A percentile compares a stretch with the other conserved stretches of the same genome.
Evolutionary conservation across 129 eudicot species (phyloP).

Genomic region (Saussurea involucrata): DNA sequence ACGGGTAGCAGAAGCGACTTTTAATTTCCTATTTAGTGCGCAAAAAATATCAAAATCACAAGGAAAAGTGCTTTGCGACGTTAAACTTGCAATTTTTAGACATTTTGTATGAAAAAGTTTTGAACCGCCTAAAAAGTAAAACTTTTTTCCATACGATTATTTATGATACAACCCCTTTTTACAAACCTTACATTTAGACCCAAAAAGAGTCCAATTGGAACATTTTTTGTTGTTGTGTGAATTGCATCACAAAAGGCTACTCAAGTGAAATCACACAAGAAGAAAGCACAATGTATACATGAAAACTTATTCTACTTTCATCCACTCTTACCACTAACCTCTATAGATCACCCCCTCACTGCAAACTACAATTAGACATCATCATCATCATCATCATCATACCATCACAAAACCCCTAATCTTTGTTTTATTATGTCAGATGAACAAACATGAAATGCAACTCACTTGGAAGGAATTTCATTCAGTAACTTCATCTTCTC

Average conservation of each 20-base stretch:
- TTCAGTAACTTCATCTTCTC: constrained; percentile 36
- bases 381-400: background rate
- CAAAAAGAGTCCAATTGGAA: background rate
- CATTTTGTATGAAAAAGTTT: too few relatives aligned
- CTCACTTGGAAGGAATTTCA: constrained; percentile 34
- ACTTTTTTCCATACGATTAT: too few relatives aligned
- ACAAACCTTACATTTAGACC: background rate
- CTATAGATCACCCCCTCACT: background rate
- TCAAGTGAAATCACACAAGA: constrained; percentile 4
- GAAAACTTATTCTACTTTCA: constrained; percentile 21
- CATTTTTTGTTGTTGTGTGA: background rate
- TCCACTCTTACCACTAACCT: constrained; percentile 14
- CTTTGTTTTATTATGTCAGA: background rate
- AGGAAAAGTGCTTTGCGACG: too few relatives aligned
- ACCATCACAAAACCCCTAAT: constrained; percentile 25
- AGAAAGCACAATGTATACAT: background rate
- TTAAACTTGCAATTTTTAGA: background rate
- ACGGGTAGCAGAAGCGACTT: too few relatives aligned
- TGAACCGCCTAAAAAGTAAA: too few relatives aligned
- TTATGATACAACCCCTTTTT: background rate
- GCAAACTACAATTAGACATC: constrained; percentile 6
- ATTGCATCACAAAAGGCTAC: background rate
- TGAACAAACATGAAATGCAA: background rate
- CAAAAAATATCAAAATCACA: too few relatives aligned
- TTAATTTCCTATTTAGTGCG: too few relatives aligned